phyloP scores from a whole-genome alignment of 768 basidiomycete species.

The Trametes cinnabarina region DNA sequence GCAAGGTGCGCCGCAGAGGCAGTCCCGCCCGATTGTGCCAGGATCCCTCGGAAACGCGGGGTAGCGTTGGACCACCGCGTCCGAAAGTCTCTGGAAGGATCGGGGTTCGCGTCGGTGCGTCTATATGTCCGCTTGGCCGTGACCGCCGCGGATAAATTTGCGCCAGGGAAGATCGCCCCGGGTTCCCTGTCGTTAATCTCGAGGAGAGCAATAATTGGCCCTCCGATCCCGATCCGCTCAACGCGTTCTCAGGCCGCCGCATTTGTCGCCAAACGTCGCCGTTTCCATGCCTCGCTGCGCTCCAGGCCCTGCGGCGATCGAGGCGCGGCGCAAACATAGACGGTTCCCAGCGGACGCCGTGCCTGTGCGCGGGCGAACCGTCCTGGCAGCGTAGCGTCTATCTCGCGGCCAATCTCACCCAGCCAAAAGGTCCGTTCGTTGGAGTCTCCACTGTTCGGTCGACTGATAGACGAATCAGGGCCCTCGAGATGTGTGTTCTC shows the following conservation, averaged over 20 bases:
- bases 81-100: constrained; percentile 4
- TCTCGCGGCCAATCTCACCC: constrained; percentile 14
- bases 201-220: neutral
- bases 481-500: neutral
- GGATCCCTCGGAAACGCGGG: constrained; percentile 12
- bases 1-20: constrained; percentile 7
- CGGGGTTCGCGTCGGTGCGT: neutral
- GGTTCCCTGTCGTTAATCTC: constrained; percentile 3
- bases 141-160: constrained; percentile 9
- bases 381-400: constrained; percentile 17
- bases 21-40: constrained; percentile 14
- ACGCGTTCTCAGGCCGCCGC: constrained; percentile 9
- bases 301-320: constrained; percentile 2
- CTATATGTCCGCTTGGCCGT: neutral
- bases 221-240: constrained; percentile 9
- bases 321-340: constrained; percentile 20
- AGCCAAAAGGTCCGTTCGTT: constrained; percentile 7
- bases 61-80: neutral
- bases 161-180: constrained; percentile 12
- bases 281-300: constrained; percentile 10
- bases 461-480: constrained; percentile 12
- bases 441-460: constrained; percentile 5
- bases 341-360: constrained; percentile 13
- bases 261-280: constrained; percentile 7
- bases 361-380: constrained; percentile 15